Conservation (phyloP, 139 green algal genomes). For the Helicosporidium sp. region DNA sequence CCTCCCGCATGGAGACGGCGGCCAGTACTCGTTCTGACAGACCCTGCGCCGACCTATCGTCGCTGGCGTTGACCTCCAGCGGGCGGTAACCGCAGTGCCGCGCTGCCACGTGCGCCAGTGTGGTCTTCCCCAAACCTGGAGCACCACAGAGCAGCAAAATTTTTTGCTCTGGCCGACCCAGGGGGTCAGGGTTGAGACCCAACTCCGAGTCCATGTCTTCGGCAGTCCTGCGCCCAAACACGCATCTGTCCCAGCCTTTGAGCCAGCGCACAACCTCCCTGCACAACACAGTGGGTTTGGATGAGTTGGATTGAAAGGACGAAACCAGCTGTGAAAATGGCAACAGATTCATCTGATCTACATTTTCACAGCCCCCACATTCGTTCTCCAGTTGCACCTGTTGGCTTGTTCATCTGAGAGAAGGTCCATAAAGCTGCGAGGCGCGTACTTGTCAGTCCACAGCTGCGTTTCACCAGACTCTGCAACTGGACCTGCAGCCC, state of each 20-base stretch:
- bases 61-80: constrained; percentile 85
- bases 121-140: constrained; percentile 81
- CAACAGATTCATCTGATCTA: too few species aligned
- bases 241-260: constrained; percentile 53
- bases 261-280: constrained; percentile 48
- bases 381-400: too few species aligned
- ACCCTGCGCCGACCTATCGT: constrained; percentile 54
- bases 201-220: neutral
- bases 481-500: too few species aligned
- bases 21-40: constrained; percentile 50
- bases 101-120: constrained; percentile 76
- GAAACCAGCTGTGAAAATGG: too few species aligned
- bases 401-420: constrained; percentile 76
- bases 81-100: constrained; percentile 81
- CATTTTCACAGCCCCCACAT: too few species aligned
- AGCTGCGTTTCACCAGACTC: too few species aligned
- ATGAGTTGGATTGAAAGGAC: too few species aligned
- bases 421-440: constrained; percentile 56
- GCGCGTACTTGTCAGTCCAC: constrained; percentile 84
- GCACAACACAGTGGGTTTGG: too few species aligned
- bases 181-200: constrained; percentile 1
- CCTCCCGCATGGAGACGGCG: constrained; percentile 48
- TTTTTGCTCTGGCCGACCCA: constrained; percentile 22
- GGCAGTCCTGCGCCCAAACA: constrained; percentile 28
- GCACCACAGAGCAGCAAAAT: constrained; percentile 32